Conservation (phyloP, 176 grass and related monocot genomes). For the Chrysopogon serrulatus region DNA sequence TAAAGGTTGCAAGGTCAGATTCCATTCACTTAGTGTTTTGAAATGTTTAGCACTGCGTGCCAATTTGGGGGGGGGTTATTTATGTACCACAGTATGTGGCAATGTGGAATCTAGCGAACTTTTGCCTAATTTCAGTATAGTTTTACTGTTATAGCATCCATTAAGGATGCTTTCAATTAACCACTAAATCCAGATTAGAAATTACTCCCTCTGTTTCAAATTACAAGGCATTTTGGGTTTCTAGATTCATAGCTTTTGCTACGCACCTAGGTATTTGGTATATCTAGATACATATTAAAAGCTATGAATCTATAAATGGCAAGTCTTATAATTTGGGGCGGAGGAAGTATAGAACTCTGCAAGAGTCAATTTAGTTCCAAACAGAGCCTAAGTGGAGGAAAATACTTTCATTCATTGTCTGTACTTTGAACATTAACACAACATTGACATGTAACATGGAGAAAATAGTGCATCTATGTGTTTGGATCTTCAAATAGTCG, state of each 20-base stretch:
- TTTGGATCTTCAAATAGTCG: not conserved
- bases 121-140: not conserved
- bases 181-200: not conserved
- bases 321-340: no score
- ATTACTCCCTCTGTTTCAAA: no score
- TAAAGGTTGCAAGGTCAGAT: not conserved
- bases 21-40: not conserved
- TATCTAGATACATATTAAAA: no score
- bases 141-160: not conserved
- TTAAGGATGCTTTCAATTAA: not conserved
- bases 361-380: not conserved
- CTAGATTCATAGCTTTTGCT: no score
- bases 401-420: not conserved
- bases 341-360: not conserved
- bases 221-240: no score
- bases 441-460: not conserved
- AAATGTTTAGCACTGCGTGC: not conserved
- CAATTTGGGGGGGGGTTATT: not conserved
- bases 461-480: not conserved
- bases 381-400: not conserved
- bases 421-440: not conserved
- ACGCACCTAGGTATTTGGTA: no score
- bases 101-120: not conserved
- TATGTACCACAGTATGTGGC: not conserved
- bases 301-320: no score